phyloP scores from a whole-genome alignment of 257 asterid genomes.

The Verbascum thapsus region DNA sequence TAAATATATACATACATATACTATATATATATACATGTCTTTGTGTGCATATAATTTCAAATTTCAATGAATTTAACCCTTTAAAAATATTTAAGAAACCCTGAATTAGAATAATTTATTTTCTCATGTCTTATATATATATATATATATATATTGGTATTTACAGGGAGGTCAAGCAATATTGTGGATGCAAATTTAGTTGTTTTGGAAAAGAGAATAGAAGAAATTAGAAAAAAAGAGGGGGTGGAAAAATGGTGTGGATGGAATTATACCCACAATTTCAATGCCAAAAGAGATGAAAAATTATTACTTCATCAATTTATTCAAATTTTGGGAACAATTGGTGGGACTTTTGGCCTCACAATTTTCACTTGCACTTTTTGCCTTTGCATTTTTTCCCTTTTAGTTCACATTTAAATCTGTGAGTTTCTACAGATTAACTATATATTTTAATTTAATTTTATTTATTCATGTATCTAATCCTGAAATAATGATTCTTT shows the following conservation, averaged over 20 bases:
- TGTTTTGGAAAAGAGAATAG: slow-evolving; percentile 48
- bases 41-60: too few relatives aligned
- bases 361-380: slow-evolving; percentile 45
- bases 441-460: too few relatives aligned
- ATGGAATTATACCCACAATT: slow-evolving; percentile 38
- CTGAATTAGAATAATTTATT: too few relatives aligned
- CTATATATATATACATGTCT: too few relatives aligned
- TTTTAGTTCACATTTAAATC: slow-evolving; percentile 44
- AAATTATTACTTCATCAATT: slow-evolving; percentile 11
- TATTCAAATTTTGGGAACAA: slow-evolving; percentile 32
- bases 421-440: not conserved
- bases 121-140: not conserved
- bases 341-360: slow-evolving; percentile 44
- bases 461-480: too few relatives aligned
- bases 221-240: slow-evolving; percentile 45
- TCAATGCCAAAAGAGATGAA: slow-evolving; percentile 11
- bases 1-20: too few relatives aligned
- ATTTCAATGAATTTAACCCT: too few relatives aligned
- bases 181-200: slow-evolving; percentile 46
- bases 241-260: slow-evolving; percentile 48
- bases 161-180: slow-evolving; percentile 41
- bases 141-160: not conserved
- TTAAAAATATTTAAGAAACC: too few relatives aligned
- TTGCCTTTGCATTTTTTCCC: slow-evolving; percentile 45
- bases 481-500: too few relatives aligned